Evolutionary conservation across 441 rosid species (phyloP), one percentile per base, ranked within the genome.

Genomic region (Daphne laureola): DNA sequence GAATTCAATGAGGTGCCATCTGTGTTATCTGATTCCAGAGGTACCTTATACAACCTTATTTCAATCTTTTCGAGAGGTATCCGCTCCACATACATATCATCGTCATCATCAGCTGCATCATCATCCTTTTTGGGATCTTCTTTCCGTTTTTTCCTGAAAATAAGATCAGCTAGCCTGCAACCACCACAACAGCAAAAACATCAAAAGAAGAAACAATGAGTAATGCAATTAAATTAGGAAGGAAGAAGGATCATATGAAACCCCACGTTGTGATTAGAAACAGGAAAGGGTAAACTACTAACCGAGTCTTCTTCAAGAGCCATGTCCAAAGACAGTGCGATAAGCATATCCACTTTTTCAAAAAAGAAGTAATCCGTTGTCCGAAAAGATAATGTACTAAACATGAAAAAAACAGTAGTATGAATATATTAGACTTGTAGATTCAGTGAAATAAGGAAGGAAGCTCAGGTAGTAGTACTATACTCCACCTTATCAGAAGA

Each of bases 261-360:
- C 38, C 38, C 38, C 38, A 31, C 38, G 11, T 31, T 31, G 46
- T 38, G n/a, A n/a, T n/a, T 21, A 21, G 25, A 21, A 2, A 21
- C 41, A 42, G 46, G 35, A 40, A 50, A 21, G 61, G 43, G 41
- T n/a, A 43, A 31, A 49, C 40, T 44, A 56, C 77, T 72, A 57
- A 92, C 98, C 87, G 51, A 40, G 92, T 84, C 53, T 67, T 23
- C 64, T 74, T 80, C 62, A 92, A 54, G 59, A 86, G 64, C 76
- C 1, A 76, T 59, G 83, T 70, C 98, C 98, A 92, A 66, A 83
- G 59, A 46, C 92, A n/a, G 94, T 61, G 76, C 64, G 58, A 92
- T 83, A 49, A 92, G 75, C 73, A 83, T 79, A 73, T 92, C 95
- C 57, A 92, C 73, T 70, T 92, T 92, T 80, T 84, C 97, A 86